A percentile compares a stretch with the other conserved stretches of the same genome.
Conservation (phyloP, 345 rosid genomes). For the Bruguiera gymnorhiza region DNA sequence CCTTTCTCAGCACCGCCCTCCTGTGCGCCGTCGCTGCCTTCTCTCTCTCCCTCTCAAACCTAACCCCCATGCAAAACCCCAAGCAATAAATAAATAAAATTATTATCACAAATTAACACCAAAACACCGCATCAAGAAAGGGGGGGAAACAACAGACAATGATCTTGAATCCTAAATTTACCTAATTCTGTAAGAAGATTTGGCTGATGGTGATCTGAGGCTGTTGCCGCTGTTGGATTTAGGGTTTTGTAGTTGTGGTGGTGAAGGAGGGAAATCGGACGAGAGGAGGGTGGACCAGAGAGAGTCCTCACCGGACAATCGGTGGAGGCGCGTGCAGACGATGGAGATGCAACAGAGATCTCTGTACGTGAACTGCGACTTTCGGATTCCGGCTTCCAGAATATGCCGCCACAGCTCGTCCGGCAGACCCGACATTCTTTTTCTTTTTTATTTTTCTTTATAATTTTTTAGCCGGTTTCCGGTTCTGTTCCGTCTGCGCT, state of each 20-base stretch:
- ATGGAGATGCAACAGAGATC: constrained; percentile 85
- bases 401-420: constrained; percentile 81
- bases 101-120: not conserved
- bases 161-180: not conserved
- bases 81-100: too few relatives aligned
- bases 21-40: constrained; percentile 50
- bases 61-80: not conserved
- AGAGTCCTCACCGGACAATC: constrained; percentile 59
- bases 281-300: constrained; percentile 61
- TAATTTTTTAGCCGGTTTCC: too few relatives aligned
- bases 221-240: not conserved
- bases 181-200: constrained; percentile 54
- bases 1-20: constrained; percentile 64
- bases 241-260: constrained; percentile 8
- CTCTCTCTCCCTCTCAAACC: constrained; percentile 54
- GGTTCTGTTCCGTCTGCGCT: too few relatives aligned
- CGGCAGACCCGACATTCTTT: constrained; percentile 41
- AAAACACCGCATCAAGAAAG: not conserved
- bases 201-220: constrained; percentile 20
- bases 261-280: constrained; percentile 41
- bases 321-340: constrained; percentile 63
- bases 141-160: not conserved
- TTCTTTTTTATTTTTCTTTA: not conserved
- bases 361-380: constrained; percentile 42
- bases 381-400: constrained; percentile 49